These are phyloP conservation scores for Cymbopogon citratus DNA, from an alignment of 176 grass and related monocot genomes.

Conservation along the genomic window DNA sequence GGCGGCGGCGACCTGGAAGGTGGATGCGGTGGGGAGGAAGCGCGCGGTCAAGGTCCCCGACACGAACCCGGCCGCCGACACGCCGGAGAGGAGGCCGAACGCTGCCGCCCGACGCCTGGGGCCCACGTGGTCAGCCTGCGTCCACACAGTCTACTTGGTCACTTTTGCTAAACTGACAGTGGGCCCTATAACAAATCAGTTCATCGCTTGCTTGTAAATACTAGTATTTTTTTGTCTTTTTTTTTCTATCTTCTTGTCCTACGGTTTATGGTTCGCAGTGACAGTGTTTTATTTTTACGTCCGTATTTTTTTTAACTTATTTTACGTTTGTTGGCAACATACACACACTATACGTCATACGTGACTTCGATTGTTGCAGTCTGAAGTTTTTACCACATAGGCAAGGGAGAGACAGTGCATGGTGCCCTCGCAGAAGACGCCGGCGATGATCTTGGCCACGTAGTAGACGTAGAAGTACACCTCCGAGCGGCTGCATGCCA, in stretches of 20 bases:
- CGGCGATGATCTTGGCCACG: constrained; percentile 54
- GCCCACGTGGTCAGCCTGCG: constrained; percentile 71
- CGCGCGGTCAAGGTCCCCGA: constrained; percentile 67
- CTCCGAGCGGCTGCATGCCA: constrained; percentile 60
- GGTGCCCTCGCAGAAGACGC: constrained; percentile 75
- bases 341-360: neutral
- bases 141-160: neutral
- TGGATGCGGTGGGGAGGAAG: constrained; percentile 71
- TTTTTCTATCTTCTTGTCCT: no score
- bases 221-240: no score
- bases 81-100: constrained; percentile 71
- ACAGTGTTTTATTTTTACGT: neutral
- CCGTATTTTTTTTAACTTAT: no score
- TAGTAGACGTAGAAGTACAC: constrained; percentile 65
- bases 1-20: constrained; percentile 66
- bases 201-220: no score
- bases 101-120: constrained; percentile 43
- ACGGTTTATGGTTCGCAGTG: no score
- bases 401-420: constrained; percentile 79
- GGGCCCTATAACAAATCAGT: neutral
- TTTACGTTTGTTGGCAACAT: no score
- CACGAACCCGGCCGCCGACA: constrained; percentile 71
- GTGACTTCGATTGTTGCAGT: neutral
- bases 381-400: constrained; percentile 58
- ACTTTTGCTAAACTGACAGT: neutral